phyloP scores from a whole-genome alignment of 768 basidiomycete genomes.

The Russula virescens region DNA sequence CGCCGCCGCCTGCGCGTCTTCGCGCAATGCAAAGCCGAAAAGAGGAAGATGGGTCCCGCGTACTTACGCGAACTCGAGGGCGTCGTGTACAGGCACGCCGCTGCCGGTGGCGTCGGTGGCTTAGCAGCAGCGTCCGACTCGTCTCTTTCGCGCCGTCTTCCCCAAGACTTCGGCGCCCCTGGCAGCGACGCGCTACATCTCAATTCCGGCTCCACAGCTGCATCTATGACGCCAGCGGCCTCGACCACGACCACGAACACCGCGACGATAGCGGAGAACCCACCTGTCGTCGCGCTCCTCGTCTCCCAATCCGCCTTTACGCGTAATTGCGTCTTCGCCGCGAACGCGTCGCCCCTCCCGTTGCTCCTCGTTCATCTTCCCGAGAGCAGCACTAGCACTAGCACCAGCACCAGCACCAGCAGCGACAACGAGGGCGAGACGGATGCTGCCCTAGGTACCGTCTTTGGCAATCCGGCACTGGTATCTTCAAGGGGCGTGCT shows the following conservation, averaged over 20 bases:
- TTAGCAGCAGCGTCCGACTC: too few species aligned
- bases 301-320: constrained; percentile 82
- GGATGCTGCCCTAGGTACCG: constrained; percentile 37
- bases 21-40: constrained; percentile 90
- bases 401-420: not conserved
- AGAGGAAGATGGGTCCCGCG: constrained; percentile 70
- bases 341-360: constrained; percentile 69
- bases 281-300: constrained; percentile 59
- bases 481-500: constrained; percentile 49
- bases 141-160: too few species aligned
- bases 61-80: constrained; percentile 89
- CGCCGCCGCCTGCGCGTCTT: constrained; percentile 65
- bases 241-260: too few species aligned
- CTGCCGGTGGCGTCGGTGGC: too few species aligned
- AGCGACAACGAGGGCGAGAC: not conserved
- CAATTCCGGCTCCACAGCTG: constrained; percentile 11
- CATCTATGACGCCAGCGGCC: too few species aligned
- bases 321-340: constrained; percentile 60
- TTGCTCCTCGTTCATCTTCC: constrained; percentile 79
- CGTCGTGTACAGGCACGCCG: constrained; percentile 53
- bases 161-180: too few species aligned
- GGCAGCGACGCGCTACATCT: not conserved
- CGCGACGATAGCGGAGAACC: constrained; percentile 13
- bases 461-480: constrained; percentile 68
- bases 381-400: constrained; percentile 8